Conservation (phyloP, 495 filamentous ascomycete species). For the Podospora fimiseda region DNA sequence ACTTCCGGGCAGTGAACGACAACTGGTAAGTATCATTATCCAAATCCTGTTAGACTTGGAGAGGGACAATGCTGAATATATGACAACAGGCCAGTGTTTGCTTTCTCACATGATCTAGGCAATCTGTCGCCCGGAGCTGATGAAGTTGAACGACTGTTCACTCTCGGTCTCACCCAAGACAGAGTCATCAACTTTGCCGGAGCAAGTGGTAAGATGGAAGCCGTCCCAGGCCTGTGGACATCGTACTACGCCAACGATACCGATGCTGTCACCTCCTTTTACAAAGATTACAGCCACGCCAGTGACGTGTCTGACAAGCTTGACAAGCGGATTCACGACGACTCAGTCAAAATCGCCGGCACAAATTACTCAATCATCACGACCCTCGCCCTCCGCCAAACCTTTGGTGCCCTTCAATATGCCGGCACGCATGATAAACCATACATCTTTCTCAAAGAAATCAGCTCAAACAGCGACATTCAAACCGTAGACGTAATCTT, state of each 20-base stretch:
- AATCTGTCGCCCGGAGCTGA: conserved; percentile 27
- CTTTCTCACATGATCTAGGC: conserved; percentile 75
- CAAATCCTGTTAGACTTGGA: background rate
- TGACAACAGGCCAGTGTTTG: conserved; percentile 67
- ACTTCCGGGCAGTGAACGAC: conserved; percentile 65
- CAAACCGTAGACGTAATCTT: conserved; percentile 97
- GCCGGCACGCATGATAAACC: conserved; percentile 70
- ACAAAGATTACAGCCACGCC: conserved; percentile 59
- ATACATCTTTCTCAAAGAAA: conserved; percentile 88
- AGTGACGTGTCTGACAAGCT: conserved; percentile 51
- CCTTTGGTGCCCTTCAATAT: conserved; percentile 80
- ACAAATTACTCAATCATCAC: conserved; percentile 76
- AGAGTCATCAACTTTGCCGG: conserved; percentile 75
- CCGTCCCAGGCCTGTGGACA: conserved; percentile 72
- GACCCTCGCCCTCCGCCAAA: conserved; percentile 76
- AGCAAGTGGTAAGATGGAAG: conserved; percentile 55
- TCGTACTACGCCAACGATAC: conserved; percentile 55
- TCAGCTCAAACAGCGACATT: conserved; percentile 86
- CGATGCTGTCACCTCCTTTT: conserved; percentile 60
- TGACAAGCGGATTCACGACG: conserved; percentile 59
- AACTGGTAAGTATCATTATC: conserved; percentile 43
- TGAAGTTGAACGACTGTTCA: conserved; percentile 54
- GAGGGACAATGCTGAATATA: conserved; percentile 12
- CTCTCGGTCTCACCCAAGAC: conserved; percentile 66
- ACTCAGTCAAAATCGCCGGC: conserved; percentile 61